These are phyloP conservation scores for Saccharomyces paradoxus DNA, from an alignment of 805 yeast genomes.

Conservation along the genomic window DNA sequence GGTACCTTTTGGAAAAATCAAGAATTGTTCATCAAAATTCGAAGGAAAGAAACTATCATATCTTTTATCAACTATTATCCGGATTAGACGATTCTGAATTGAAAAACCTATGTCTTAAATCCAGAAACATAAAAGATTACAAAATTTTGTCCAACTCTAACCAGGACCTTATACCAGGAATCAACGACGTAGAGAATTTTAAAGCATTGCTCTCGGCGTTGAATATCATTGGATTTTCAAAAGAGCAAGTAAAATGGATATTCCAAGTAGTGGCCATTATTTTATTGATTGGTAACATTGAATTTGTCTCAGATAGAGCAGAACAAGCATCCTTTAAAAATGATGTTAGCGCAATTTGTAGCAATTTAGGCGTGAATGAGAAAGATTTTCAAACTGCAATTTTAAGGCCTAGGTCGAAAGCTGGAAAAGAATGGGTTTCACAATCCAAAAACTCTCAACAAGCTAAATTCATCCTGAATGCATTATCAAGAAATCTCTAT, in stretches of 20 bases:
- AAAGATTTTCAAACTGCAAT: slow-evolving; percentile 51
- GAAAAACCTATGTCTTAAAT: slow-evolving; percentile 32
- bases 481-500: slow-evolving; percentile 78
- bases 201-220: slow-evolving; percentile 56
- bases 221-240: slow-evolving; percentile 59
- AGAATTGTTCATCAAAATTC: slow-evolving; percentile 72
- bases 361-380: slow-evolving; percentile 56
- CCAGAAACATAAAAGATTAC: slow-evolving; percentile 18
- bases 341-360: slow-evolving; percentile 40
- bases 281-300: slow-evolving; percentile 78
- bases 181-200: slow-evolving; percentile 70
- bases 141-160: slow-evolving; percentile 51
- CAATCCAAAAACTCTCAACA: slow-evolving; percentile 75
- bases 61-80: slow-evolving; percentile 76
- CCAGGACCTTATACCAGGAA: slow-evolving; percentile 50
- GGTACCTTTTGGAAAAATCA: slow-evolving; percentile 89
- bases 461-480: slow-evolving; percentile 74
- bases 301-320: slow-evolving; percentile 54
- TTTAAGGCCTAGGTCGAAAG: slow-evolving; percentile 75
- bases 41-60: slow-evolving; percentile 85
- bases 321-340: slow-evolving; percentile 68
- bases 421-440: slow-evolving; percentile 79
- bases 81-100: slow-evolving; percentile 49
- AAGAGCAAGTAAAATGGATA: slow-evolving; percentile 47
- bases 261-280: slow-evolving; percentile 65